Evolutionary conservation across 139 green algal genomes (phyloP), one percentile per base, ranked within the genome.

Genomic region (Spirogloea muscicola): DNA sequence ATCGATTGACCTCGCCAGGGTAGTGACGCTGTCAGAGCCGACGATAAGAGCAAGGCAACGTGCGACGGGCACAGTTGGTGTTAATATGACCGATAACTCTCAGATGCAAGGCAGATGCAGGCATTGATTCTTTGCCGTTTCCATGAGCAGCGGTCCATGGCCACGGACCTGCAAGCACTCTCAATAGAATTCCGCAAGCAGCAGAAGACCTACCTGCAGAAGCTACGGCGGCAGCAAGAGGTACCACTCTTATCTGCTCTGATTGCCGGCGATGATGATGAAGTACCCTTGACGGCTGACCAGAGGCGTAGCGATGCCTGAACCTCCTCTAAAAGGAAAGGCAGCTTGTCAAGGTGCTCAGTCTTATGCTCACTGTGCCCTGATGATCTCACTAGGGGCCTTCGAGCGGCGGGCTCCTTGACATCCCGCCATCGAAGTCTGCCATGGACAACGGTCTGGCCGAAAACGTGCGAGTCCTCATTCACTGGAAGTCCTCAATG

Each of bases 141-240:
- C 49, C 49, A 3, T 29, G 1, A 13, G 41, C 74, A 81, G 74
- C 77, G 65, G 38, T 83, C 58, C 29, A 58, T 85, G 39, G 82
- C 82, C 25, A 66, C 66, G 37, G 82, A 87, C 51, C 49, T 87
- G 34, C 74, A 85, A 52, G 9, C 27, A 40, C 59, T 87, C 16
- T 84, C 82, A 16, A 62, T 76, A 60, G 79, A 83, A 7, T 87
- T 87, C 64, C 60, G 82, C 13, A 78, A 83, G 44, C 48, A 73
- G 71, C 71, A 81, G 49, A 84, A 84, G 58, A 34, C 40, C 3
- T 87, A 85, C 48, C 58, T 87, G 33, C 44, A 73, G 43, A 25
- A 79, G 44, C 58, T 87, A 25, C 44, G 68, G 43, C 25, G 75
- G 44, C 72, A 80, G 27, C 76, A 81, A 77, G 72, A 81, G 73